A percentile compares a stretch with the other conserved stretches of the same genome.
These are phyloP conservation scores for Pseudopithomyces chartarum DNA, from an alignment of 2,329 filamentous ascomycete species.

Conservation along the genomic window DNA sequence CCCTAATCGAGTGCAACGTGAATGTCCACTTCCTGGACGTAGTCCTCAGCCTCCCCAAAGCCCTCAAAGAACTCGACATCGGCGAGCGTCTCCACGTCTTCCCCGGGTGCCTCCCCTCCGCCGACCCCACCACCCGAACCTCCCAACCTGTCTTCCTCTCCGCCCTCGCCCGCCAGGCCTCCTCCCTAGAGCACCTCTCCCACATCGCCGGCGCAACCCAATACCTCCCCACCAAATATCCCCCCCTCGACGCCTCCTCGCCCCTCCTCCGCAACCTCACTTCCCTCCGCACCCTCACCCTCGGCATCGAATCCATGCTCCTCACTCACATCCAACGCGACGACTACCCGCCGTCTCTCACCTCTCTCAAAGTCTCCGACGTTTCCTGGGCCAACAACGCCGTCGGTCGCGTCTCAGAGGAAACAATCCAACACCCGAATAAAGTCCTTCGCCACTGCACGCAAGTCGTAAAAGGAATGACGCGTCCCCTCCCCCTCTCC, in stretches of 20 bases:
- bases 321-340: slow-evolving; percentile 28
- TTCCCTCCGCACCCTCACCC: slow-evolving; percentile 32
- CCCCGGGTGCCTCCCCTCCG: slow-evolving; percentile 24
- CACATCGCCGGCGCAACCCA: slow-evolving; percentile 32
- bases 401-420: slow-evolving; percentile 17
- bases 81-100: slow-evolving; percentile 40
- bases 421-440: slow-evolving; percentile 10
- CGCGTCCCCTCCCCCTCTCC: slow-evolving; percentile 1
- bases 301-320: slow-evolving; percentile 35
- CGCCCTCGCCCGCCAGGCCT: slow-evolving; percentile 35
- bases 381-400: slow-evolving; percentile 24
- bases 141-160: slow-evolving; percentile 31
- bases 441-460: slow-evolving; percentile 20
- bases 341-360: slow-evolving; percentile 30
- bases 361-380: slow-evolving; percentile 33
- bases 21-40: slow-evolving; percentile 30
- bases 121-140: slow-evolving; percentile 22
- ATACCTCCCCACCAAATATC: slow-evolving; percentile 5
- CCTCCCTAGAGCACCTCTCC: slow-evolving; percentile 34
- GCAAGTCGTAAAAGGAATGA: slow-evolving; percentile 2
- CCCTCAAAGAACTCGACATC: slow-evolving; percentile 37
- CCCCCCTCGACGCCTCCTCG: neutral
- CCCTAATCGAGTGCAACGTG: slow-evolving; percentile 45
- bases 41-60: slow-evolving; percentile 37
- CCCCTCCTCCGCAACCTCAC: slow-evolving; percentile 24